These are phyloP conservation scores for Mesotaenium endlicherianum DNA, from an alignment of 139 green algal species.

Conservation along the genomic window DNA sequence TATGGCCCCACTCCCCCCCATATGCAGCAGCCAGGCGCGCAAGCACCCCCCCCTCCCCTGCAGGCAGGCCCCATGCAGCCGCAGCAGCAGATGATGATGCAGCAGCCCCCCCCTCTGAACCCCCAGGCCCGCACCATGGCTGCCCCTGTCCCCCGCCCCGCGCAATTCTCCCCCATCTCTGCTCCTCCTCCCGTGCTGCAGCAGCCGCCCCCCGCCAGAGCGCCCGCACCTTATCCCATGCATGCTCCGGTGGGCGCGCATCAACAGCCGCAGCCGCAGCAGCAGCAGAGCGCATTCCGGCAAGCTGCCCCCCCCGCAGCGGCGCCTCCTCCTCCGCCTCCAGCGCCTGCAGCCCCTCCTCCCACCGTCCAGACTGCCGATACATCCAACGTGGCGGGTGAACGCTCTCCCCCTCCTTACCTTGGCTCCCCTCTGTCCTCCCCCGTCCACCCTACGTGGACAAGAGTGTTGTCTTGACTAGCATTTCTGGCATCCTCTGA, in stretches of 20 bases:
- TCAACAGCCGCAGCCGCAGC: slow-evolving; percentile 4
- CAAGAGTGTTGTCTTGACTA: not conserved
- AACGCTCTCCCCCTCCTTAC: not conserved
- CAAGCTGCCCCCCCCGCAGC: not conserved
- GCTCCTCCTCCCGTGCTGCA: too few relatives aligned
- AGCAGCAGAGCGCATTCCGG: not conserved
- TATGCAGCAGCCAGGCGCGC: too few relatives aligned
- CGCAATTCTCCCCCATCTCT: too few relatives aligned
- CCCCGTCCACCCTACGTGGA: too few relatives aligned
- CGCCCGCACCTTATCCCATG: slow-evolving; percentile 5
- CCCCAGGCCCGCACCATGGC: too few relatives aligned
- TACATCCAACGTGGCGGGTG: slow-evolving; percentile 36
- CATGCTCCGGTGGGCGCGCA: not conserved
- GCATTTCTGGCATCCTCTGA: not conserved
- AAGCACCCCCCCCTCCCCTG: not conserved
- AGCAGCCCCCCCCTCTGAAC: too few relatives aligned
- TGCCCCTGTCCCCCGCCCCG: too few relatives aligned
- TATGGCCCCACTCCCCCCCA: too few relatives aligned
- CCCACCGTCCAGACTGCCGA: slow-evolving; percentile 44
- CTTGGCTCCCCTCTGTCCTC: too few relatives aligned
- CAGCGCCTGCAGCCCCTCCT: slow-evolving; percentile 6
- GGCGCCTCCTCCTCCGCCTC: slow-evolving; percentile 17
- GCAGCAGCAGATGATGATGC: too few relatives aligned
- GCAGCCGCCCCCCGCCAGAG: not conserved
- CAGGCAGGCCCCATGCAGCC: too few relatives aligned